These are phyloP conservation scores for Colletotrichum cordylinicola DNA, from an alignment of 2,329 filamentous ascomycete genomes.

Conservation along the genomic window DNA sequence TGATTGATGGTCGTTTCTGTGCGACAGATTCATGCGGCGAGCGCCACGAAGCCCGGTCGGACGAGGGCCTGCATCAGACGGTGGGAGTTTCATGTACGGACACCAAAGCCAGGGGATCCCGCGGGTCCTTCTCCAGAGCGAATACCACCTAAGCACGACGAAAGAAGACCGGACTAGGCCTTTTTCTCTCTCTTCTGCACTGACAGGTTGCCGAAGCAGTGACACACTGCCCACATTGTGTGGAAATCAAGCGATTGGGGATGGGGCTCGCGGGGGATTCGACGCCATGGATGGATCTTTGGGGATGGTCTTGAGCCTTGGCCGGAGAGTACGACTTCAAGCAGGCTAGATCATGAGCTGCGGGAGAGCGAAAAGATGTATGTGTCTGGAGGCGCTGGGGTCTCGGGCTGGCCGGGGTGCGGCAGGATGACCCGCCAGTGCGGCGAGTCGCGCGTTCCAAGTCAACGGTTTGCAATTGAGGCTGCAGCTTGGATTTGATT, in stretches of 20 bases:
- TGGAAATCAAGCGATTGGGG: not conserved
- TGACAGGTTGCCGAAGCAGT: not conserved
- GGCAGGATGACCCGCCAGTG: not conserved
- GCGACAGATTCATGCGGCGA: slow-evolving; percentile 17
- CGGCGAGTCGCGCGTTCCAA: not conserved
- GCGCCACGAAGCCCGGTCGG: slow-evolving; percentile 9
- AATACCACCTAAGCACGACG: not conserved
- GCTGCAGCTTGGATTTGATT: not conserved
- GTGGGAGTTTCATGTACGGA: slow-evolving; percentile 15
- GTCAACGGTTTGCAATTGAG: slow-evolving; percentile 2
- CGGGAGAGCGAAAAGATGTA: not conserved
- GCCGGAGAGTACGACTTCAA: not conserved
- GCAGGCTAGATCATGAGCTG: not conserved
- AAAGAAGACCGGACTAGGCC: not conserved
- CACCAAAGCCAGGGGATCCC: not conserved
- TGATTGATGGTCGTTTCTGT: slow-evolving; percentile 18
- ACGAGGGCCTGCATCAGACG: slow-evolving; percentile 20
- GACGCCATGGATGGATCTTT: not conserved
- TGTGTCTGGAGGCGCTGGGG: not conserved
- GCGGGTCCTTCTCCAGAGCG: not conserved
- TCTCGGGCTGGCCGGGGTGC: slow-evolving; percentile 12
- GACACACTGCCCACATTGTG: not conserved
- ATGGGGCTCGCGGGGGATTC: not conserved
- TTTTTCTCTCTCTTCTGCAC: not conserved
- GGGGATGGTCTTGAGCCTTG: not conserved